Base-by-base conservation (phyloP, 1,139 yeast species). In the Candida tetrigidarum region DNA sequence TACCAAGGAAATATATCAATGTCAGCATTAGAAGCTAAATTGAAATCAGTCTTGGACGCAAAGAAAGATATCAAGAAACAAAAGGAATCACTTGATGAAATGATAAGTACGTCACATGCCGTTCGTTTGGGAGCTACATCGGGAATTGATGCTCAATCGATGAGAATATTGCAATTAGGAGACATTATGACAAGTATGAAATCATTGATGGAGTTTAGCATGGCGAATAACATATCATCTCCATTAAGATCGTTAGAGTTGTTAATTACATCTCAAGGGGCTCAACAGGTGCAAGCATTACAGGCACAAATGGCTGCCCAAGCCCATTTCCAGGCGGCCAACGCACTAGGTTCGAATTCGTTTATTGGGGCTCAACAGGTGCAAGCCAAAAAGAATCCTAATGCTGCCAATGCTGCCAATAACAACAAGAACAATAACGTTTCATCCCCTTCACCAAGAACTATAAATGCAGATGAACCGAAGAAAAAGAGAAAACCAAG, bases 181-280 rank as follows among this genome's bases (percentile, higher is more conserved):
- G 95, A 87, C 62, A 84, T 85, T 1, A 84, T 89, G 87, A 75
- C 89, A 0, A 80, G 80, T 49, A 72, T 88, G 55, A 76, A 79
- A 47, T 81, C 86, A 25, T 65, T 86, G 45, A 83, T 86, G 83
- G 71, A 75, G 23, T 84, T 78, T 54, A 75, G 85, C 19, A 60
- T 74, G 42, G 58, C 63, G 16, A 71, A 68, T 46, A 67, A 71
- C 26, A 66, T 71, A 16, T 56, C 51, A 5, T 83, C 89, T 11
- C 92, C 92, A 0, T 55, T 81, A 27, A 74, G 75, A 42, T 81
- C 90, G 0, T 64, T 86, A 48, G 87, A 83, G 44, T 60, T 76
- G 19, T 80, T 81, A 53, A 58, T 69, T 60, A 54, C 58, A 8
- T 41, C 47, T 3, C 37, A 41, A 12, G 75, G 72, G 7, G 58